These are phyloP conservation scores for Vitis labrusca DNA, from an alignment of 164 flowering plant genomes.

Conservation along the genomic window DNA sequence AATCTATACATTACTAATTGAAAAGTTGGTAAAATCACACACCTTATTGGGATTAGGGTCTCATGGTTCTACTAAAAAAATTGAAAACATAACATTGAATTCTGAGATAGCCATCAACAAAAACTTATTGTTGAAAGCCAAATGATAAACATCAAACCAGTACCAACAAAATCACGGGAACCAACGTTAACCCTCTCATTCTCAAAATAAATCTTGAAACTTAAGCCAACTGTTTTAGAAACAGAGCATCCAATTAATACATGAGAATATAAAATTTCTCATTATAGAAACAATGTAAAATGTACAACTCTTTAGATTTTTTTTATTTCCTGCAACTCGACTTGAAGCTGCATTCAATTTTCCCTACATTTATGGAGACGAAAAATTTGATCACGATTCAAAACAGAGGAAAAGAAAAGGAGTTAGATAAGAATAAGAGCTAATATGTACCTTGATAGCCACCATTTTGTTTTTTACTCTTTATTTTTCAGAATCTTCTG, in stretches of 20 bases:
- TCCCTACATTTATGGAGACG: no score
- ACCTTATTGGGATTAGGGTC: constrained; percentile 11
- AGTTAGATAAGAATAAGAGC: no score
- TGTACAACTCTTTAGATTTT: no score
- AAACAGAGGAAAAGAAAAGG: no score
- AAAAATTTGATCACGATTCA: no score
- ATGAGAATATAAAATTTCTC: background rate
- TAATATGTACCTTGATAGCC: no score
- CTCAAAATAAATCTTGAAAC: constrained; percentile 48
- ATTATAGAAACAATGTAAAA: background rate
- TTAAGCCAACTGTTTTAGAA: constrained; percentile 20
- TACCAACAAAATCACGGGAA: constrained; percentile 6
- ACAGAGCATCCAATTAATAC: background rate
- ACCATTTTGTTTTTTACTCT: no score
- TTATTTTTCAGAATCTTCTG: no score
- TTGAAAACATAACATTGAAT: background rate
- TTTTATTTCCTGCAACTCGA: no score
- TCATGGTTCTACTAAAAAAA: constrained; percentile 8
- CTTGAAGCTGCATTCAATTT: no score
- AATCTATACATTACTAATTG: background rate
- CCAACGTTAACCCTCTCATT: constrained; percentile 15
- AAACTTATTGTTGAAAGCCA: background rate
- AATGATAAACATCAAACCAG: background rate
- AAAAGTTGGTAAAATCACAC: background rate
- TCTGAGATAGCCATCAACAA: background rate